Base-by-base conservation (phyloP, 139 green algal species). In the Chlorella sp. region DNA sequence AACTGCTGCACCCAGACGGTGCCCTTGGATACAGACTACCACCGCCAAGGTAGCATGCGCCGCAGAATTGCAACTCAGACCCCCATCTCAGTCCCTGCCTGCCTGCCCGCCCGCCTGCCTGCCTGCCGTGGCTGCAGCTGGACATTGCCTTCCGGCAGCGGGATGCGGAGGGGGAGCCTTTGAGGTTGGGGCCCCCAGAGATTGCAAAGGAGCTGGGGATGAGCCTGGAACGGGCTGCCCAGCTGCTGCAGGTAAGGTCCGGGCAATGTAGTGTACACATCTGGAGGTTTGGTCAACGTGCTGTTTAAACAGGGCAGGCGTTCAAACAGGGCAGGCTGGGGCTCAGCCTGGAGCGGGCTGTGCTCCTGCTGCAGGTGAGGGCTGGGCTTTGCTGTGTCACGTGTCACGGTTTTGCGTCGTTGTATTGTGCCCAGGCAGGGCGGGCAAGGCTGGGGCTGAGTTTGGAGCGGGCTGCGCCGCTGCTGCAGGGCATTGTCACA, bases 131-230 rank as follows among this genome's bases (percentile, higher is more conserved):
- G 15, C 36, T 88, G 90, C 88, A 94, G 91, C 83, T 94, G 22
- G 68, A 83, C 24, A 73, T 94, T 19, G 87, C 91, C 3, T 94
- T 95, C 77, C 81, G 91, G 34, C 60, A 94, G 86, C 42, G 84
- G 28, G 90, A 94, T 61, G 76, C 71, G 24, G 48, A 89, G 39
- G 86, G 89, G 32, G 53, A 90, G 60, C 89, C 86, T 3, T 90
- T 95, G 24, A 83, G 87, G 61, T 77, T 92, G 30, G 85, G 86
- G 0, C 61, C 88, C 42, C 68, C 73, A 22, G 91, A 94, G 37
- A 91, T 96, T 28, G 94, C 94, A 14, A 40, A 73, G 0, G 26
- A 85, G 4, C 42, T 96, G 81, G 64, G 89, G 3, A 37, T 96
- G 53, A 87, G 93, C 28, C 36, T 81, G 42, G 2, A 12, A 0